Evolutionary conservation across 345 rosid genomes (phyloP).

Genomic region (Eucalyptus marginata): DNA sequence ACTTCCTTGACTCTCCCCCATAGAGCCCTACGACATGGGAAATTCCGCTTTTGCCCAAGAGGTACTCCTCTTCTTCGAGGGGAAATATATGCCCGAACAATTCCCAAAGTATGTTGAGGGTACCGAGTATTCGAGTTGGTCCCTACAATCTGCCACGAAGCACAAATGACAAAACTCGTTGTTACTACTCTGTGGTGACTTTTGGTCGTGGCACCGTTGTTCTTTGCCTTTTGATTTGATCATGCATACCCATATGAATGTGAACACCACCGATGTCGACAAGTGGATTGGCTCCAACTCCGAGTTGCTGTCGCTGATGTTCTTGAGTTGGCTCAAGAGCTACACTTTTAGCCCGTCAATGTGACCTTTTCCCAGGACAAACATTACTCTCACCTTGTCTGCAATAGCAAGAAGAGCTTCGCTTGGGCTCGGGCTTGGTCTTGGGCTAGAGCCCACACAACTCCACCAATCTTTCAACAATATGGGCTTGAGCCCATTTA

Average conservation of each 20-base stretch:
- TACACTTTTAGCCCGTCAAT: conserved; percentile 1
- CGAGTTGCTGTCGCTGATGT: background rate
- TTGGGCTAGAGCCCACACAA: background rate
- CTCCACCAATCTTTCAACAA: background rate
- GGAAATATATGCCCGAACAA: background rate
- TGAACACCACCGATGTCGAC: background rate
- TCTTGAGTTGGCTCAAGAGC: background rate
- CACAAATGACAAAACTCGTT: background rate
- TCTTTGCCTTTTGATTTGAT: background rate
- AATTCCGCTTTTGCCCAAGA: conserved; percentile 15
- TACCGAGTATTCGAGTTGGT: background rate
- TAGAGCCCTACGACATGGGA: conserved; percentile 15
- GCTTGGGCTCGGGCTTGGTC: background rate
- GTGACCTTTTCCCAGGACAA: background rate
- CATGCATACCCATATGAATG: background rate
- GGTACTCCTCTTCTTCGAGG: background rate
- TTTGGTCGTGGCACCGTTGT: background rate
- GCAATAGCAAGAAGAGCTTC: background rate
- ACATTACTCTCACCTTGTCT: conserved; percentile 15
- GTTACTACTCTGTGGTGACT: background rate
- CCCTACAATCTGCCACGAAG: background rate
- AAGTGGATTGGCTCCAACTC: background rate
- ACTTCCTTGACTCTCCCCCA: conserved; percentile 5
- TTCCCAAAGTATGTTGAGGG: background rate
- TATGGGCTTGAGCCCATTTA: background rate